Base-by-base conservation (phyloP, 2,329 filamentous ascomycete species). In the Ceratocystis papillata region DNA sequence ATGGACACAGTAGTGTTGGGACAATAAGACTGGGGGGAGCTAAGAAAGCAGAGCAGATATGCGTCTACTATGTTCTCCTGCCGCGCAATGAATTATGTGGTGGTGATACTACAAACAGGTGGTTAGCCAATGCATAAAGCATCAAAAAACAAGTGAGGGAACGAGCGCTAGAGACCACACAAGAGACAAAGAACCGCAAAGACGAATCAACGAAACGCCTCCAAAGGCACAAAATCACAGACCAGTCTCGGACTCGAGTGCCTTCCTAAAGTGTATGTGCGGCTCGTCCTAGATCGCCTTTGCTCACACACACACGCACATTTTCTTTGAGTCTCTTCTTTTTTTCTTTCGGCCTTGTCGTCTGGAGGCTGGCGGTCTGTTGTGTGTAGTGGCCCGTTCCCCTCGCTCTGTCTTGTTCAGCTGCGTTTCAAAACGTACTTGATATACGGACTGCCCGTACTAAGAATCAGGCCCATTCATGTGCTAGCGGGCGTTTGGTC, bases 371-470 rank as follows among this genome's bases (percentile, higher is more conserved):
- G 30, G 55, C 10, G 7, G 30, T 30, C 55, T 59, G 25, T 5
- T 15, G 22, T 53, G 17, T 20, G 22, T 10, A 12, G 20, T 59
- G 55, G 55, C 33, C 55, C 55, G 28, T 37, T 30, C 55, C 20
- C 55, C 28, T 59, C 55, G 17, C 17, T 59, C 17, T 59, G 55
- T 37, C 55, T 10, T 37, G 55, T 37, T 37, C 55, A 28, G 55
- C 55, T 25, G 55, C 28, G 55, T 59, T 59, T 59, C 1, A 37
- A 59, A 59, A 59, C 55, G 55, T 59, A 63, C 45, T 28, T 63
- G 61, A 48, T 46, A 50, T 63, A 63, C 61, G 61, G 61, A 63
- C 45, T 45, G 61, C 25, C 61, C 61, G 61, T 63, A 63, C 46
- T 63, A 59, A 33, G 55, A 59, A 33, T 33, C 55, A 59, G 30